Percentiles rank a stretch among this genome's conserved stretches.
These are phyloP conservation scores for Russula sp. DNA, from an alignment of 768 basidiomycete species.

Conservation along the genomic window DNA sequence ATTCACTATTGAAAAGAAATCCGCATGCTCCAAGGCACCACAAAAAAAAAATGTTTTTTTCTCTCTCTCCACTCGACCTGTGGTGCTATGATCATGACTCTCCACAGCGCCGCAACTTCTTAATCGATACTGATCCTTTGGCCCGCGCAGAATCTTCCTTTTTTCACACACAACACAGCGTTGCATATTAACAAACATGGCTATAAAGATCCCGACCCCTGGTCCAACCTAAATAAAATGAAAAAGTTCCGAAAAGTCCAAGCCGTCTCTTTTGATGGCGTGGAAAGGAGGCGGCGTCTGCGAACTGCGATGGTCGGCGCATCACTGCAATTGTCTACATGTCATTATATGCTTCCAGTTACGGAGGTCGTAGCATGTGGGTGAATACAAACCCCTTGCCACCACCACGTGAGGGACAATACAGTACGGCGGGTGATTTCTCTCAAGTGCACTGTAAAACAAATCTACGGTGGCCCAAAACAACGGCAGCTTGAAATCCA, in stretches of 20 bases:
- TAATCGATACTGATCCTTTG: neutral
- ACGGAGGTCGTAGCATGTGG: neutral
- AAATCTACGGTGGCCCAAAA: neutral
- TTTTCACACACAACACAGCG: neutral
- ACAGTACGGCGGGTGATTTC: constrained; percentile 2
- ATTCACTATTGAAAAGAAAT: neutral
- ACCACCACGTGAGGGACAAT: neutral
- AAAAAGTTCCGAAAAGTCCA: constrained; percentile 4
- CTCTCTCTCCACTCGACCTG: neutral
- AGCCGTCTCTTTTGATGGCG: neutral
- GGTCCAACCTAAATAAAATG: constrained; percentile 9
- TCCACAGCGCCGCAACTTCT: neutral
- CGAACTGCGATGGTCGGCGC: neutral
- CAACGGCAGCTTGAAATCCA: neutral
- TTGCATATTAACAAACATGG: neutral
- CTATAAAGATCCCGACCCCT: constrained; percentile 1
- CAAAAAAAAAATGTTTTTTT: too few species aligned
- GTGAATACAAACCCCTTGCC: neutral
- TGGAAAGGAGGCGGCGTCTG: constrained; percentile 12
- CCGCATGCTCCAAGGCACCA: constrained; percentile 1
- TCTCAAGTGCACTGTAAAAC: neutral
- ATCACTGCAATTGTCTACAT: constrained; percentile 14
- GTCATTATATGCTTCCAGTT: constrained; percentile 9
- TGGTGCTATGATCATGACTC: neutral
- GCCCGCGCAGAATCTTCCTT: constrained; percentile 6